Base-by-base conservation (phyloP, 176 grass and related monocot genomes). In the Musa schizocarpa region DNA sequence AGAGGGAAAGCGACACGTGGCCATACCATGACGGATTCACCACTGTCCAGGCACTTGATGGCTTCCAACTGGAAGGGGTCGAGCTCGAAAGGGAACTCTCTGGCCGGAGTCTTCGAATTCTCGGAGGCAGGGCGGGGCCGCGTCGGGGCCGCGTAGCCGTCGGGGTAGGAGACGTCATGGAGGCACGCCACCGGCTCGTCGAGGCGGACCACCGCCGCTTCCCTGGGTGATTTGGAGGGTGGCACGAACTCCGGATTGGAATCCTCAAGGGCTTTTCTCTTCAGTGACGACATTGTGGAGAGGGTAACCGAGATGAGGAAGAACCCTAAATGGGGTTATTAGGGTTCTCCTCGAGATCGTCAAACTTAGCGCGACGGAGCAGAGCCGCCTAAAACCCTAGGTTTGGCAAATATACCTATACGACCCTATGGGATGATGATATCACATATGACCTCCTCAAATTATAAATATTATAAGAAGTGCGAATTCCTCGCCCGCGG, bases 101-200 rank as follows among this genome's bases (percentile, higher is more conserved):
- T 93, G 10, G 94, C 90, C 12, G 94, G 34, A 16, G 68, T 84
- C 5, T 54, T 77, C 71, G 55, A 24, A 86, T 0, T 76, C 82
- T 73, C 80, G 50, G 43, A 5, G 68, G 12, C 83, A 19, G 9
- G 74, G 14, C 69, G 64, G 54, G 16, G 19, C 68, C 67, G 34
- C 2, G 48, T 50, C 11, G 34, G 63, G 57, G 57, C 80, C 12
- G 68, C 88, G 73, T 89, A 93, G n/a, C 94, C 86, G 16, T 76
- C 77, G 1, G 90, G 94, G 50, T 93, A 98, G 61, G 90, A 98
- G 21, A 98, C 86, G n/a, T 98, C 90, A 73, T 98, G 94, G 82
- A 98, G 83, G 82, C 94, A 98, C 17, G 82, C 76, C 61, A 86
- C 71, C 23, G 72, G 82, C 82, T 93, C 88, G 59, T 68, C 74